Conservation (phyloP, 1,139 yeast species). For the Kluyveromyces sp. region DNA sequence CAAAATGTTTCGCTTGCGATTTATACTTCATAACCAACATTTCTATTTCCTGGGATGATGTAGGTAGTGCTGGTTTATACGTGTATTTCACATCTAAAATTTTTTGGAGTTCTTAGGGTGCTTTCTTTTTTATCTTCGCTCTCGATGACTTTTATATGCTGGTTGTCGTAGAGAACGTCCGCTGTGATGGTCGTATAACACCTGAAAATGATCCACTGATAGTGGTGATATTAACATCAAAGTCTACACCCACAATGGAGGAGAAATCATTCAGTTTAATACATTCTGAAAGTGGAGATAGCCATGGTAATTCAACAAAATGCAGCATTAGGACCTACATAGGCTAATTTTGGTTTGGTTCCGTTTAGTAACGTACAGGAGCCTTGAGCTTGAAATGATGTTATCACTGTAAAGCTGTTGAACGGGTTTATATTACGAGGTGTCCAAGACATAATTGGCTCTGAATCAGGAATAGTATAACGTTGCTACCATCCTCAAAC, state of each 20-base stretch:
- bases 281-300: constrained; percentile 15
- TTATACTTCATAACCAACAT: constrained; percentile 13
- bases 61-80: constrained; percentile 7
- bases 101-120: neutral
- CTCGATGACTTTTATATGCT: constrained; percentile 9
- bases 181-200: constrained; percentile 8
- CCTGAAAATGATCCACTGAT: constrained; percentile 4
- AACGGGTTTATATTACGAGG: constrained; percentile 12
- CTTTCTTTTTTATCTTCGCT: neutral
- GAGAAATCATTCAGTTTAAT: constrained; percentile 18
- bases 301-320: constrained; percentile 6
- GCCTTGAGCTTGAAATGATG: constrained; percentile 12
- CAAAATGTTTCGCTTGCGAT: constrained; percentile 11
- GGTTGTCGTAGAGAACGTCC: constrained; percentile 11
- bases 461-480: constrained; percentile 22
- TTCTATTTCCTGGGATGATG: constrained; percentile 20
- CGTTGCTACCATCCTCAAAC: constrained; percentile 21
- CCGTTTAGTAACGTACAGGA: constrained; percentile 3
- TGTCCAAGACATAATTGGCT: constrained; percentile 25
- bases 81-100: constrained; percentile 6
- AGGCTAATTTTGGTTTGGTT: constrained; percentile 6
- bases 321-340: neutral
- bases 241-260: constrained; percentile 10
- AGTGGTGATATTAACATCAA: constrained; percentile 11
- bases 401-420: constrained; percentile 20